These are phyloP conservation scores for Neofusicoccum sp. DNA, from an alignment of 2,329 filamentous ascomycete species.

Conservation along the genomic window DNA sequence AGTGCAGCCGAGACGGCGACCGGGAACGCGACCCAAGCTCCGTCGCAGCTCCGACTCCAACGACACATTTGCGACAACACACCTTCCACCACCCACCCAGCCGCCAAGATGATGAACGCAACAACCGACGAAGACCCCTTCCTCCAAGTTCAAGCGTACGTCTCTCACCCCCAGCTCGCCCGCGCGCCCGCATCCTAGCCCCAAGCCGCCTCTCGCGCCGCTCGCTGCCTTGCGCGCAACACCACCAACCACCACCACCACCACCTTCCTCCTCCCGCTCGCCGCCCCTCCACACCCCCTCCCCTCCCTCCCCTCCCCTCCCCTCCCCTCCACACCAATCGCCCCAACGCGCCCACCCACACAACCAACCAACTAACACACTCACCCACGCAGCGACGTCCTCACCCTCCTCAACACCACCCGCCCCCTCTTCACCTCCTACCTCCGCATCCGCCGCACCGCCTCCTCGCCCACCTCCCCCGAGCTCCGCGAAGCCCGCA, in stretches of 20 bases:
- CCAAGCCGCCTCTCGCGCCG: not conserved
- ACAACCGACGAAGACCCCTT: conserved; percentile 48
- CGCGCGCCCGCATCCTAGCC: not conserved
- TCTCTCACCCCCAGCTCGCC: too few relatives aligned
- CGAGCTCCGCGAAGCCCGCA: conserved; percentile 61
- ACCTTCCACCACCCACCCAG: not conserved
- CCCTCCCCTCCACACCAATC: not conserved
- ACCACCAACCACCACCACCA: not conserved
- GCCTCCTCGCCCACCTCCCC: conserved; percentile 69
- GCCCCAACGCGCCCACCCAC: too few relatives aligned
- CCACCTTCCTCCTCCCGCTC: not conserved
- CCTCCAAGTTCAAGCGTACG: conserved; percentile 49
- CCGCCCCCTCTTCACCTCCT: conserved; percentile 87
- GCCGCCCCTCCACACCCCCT: not conserved
- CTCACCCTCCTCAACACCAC: conserved; percentile 76
- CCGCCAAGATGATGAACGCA: conserved; percentile 36
- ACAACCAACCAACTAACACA: conserved; percentile 26
- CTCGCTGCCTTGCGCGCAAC: not conserved
- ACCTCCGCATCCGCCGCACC: conserved; percentile 90
- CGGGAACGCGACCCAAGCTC: conserved; percentile 2
- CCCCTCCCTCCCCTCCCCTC: not conserved
- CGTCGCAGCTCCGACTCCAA: conserved; percentile 1
- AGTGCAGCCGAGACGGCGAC: not conserved
- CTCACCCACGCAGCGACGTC: conserved; percentile 93
- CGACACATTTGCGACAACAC: conserved; percentile 5